These are phyloP conservation scores for Pythium guiyangense DNA, from an alignment of 352 stramenopile genomes.

Conservation along the genomic window DNA sequence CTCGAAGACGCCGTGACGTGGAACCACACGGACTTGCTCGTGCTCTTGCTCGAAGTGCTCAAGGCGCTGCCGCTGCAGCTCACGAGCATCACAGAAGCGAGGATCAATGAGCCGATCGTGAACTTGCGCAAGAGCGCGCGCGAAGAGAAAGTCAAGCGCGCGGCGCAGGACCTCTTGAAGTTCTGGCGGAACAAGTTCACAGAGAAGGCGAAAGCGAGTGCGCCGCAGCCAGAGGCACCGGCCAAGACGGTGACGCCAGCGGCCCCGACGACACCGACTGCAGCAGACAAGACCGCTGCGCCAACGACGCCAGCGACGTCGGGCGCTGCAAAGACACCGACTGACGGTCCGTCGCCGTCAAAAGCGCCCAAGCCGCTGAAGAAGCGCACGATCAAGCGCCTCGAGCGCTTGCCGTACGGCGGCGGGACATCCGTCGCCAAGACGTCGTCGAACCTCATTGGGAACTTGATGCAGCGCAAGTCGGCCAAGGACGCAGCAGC, in stretches of 20 bases:
- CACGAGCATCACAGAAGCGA: slow-evolving; percentile 82
- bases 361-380: slow-evolving; percentile 50
- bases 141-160: slow-evolving; percentile 74
- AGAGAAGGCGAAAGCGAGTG: slow-evolving; percentile 59
- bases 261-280: not conserved
- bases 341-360: slow-evolving; percentile 14
- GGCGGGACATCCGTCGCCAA: slow-evolving; percentile 54
- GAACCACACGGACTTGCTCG: slow-evolving; percentile 76
- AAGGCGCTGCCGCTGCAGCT: slow-evolving; percentile 80
- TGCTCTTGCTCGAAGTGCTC: slow-evolving; percentile 77
- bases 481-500: slow-evolving; percentile 56
- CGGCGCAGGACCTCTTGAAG: slow-evolving; percentile 82
- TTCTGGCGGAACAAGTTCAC: slow-evolving; percentile 82
- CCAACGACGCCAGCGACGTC: not conserved
- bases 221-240: slow-evolving; percentile 8
- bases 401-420: slow-evolving; percentile 66
- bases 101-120: slow-evolving; percentile 87
- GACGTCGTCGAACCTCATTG: slow-evolving; percentile 67
- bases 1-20: slow-evolving; percentile 73
- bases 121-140: slow-evolving; percentile 75
- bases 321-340: not conserved
- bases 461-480: slow-evolving; percentile 80
- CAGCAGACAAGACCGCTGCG: too few species aligned
- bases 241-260: slow-evolving; percentile 11
- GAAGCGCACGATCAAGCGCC: slow-evolving; percentile 69